Conservation (phyloP, 495 filamentous ascomycete genomes). For the Lophiostoma macrostomum region DNA sequence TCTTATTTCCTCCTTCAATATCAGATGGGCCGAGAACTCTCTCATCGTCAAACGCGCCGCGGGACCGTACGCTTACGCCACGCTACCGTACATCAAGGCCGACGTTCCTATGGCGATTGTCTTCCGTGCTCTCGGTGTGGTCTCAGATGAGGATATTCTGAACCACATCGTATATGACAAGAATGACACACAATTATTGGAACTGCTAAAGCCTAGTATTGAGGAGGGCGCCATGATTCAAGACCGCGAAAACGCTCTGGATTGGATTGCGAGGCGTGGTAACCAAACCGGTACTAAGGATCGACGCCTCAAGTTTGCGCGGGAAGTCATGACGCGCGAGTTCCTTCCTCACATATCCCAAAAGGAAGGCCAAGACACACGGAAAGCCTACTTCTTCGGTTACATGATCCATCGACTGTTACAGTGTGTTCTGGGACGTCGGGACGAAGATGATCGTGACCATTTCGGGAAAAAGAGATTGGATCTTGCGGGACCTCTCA, state of each 20-base stretch:
- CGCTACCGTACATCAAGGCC: slow-evolving; percentile 85
- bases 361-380: slow-evolving; percentile 89
- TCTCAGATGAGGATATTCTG: slow-evolving; percentile 96
- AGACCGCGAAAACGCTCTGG: slow-evolving; percentile 89
- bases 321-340: slow-evolving; percentile 95
- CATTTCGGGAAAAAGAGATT: slow-evolving; percentile 99
- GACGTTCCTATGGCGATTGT: slow-evolving; percentile 93
- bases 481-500: slow-evolving; percentile 88
- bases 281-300: slow-evolving; percentile 73
- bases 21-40: slow-evolving; percentile 83
- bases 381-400: slow-evolving; percentile 96
- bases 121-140: slow-evolving; percentile 91
- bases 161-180: slow-evolving; percentile 96
- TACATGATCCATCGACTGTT: slow-evolving; percentile 97
- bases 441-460: slow-evolving; percentile 93
- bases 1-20: slow-evolving; percentile 81
- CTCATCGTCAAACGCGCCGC: slow-evolving; percentile 72
- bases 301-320: slow-evolving; percentile 83
- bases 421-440: slow-evolving; percentile 83
- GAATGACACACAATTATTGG: slow-evolving; percentile 93
- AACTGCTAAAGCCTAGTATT: slow-evolving; percentile 93
- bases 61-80: slow-evolving; percentile 83
- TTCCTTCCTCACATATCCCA: slow-evolving; percentile 95
- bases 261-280: slow-evolving; percentile 92
- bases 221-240: slow-evolving; percentile 96